These are phyloP conservation scores for Colletotrichum sp. DNA, from an alignment of 2,329 filamentous ascomycete genomes.

Conservation along the genomic window DNA sequence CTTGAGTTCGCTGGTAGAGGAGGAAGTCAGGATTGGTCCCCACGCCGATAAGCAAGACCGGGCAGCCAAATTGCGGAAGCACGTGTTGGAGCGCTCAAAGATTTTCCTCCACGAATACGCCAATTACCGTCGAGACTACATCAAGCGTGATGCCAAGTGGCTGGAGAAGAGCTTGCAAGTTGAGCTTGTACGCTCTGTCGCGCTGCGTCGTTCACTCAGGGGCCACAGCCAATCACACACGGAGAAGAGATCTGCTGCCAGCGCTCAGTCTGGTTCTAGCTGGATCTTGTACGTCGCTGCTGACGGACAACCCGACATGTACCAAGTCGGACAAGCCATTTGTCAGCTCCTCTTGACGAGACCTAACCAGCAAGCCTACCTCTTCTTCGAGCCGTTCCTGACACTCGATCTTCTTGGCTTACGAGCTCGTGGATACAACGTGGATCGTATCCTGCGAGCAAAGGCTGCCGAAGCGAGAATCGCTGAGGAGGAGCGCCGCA, in stretches of 20 bases:
- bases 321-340: constrained; percentile 89
- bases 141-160: constrained; percentile 90
- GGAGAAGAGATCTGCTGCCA: constrained; percentile 78
- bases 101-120: constrained; percentile 83
- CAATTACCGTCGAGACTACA: constrained; percentile 74
- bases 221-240: constrained; percentile 72
- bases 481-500: constrained; percentile 81
- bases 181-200: constrained; percentile 77
- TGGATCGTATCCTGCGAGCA: constrained; percentile 87
- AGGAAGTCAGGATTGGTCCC: constrained; percentile 75
- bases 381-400: constrained; percentile 90
- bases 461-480: constrained; percentile 89
- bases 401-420: constrained; percentile 84
- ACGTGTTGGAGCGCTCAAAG: constrained; percentile 86
- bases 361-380: constrained; percentile 85
- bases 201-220: constrained; percentile 76
- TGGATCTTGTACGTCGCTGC: constrained; percentile 80
- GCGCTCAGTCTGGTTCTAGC: constrained; percentile 55
- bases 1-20: constrained; percentile 78
- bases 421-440: constrained; percentile 90
- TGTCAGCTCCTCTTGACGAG: constrained; percentile 80
- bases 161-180: constrained; percentile 85
- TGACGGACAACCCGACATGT: constrained; percentile 75
- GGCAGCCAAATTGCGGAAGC: constrained; percentile 75
- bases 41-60: constrained; percentile 69